Evolutionary conservation across 75 land plant genomes (phyloP), one percentile per base, ranked within the genome.

Genomic region (Chamaecyparis obtusa): DNA sequence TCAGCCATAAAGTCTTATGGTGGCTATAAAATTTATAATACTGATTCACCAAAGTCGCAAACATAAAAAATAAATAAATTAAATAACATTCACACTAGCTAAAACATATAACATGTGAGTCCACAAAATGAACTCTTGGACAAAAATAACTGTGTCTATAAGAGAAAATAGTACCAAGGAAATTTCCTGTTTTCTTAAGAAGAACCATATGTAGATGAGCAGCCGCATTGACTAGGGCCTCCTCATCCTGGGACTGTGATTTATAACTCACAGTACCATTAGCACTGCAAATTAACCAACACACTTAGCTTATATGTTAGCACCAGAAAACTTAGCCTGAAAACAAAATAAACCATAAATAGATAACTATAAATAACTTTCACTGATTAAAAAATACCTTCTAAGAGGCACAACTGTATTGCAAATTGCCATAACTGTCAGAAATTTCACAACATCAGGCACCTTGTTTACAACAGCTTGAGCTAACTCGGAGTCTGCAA

Each of bases 241-340:
- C 99, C 88, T 98, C 99, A 93, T 98, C 99, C 87, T 98, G 99
- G 27, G 99, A 98, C 84, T 98, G 99, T 75, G 99, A 94, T 88
- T 97, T 95, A 87, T 98, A 98, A 24, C 87, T 41, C 75, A 97
- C 88, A 10, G 87, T 80, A 51, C 99, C 99, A 87, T 41, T 91
- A 88, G 89, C 90, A 90, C 99, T 97, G 85, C 41, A 89, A 72
- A 87, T 33, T 44, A 32, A 37, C 81, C 41, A 39, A 39, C 27
- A 78, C 43, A 41, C 46, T 78, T 43, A 78, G 81, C 10, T 21
- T 21, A n/a, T 24, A 78, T 21, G 2, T 39, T 21, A 39, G 43
- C 43, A 67, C 51, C 74, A 56, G 24, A 13, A 71, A 85, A 33
- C 19, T 48, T 9, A 84, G 36, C 55, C 27, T 41, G 60, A 60